Conservation (phyloP, 768 basidiomycete genomes). For the Lentinus brumalis region DNA sequence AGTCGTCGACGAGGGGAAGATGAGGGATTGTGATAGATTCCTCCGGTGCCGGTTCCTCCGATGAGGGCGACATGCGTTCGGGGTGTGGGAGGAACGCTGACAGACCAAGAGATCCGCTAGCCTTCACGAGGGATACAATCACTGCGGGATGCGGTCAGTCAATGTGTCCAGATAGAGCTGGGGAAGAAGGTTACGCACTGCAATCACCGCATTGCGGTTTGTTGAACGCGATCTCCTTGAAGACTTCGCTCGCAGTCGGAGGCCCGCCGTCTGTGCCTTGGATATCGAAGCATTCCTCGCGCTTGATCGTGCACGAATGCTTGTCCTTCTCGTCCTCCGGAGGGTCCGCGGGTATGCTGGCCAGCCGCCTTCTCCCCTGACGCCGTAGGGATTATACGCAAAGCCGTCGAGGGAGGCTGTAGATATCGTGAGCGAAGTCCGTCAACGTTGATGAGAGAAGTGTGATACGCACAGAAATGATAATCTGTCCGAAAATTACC, state of each 20-base stretch:
- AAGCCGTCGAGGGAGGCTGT: conserved; percentile 37
- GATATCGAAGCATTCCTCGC: conserved; percentile 28
- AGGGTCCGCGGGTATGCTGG: conserved; percentile 13
- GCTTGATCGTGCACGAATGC: conserved; percentile 21
- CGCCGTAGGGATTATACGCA: conserved; percentile 28
- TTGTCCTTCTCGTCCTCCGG: not conserved
- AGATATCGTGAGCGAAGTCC: not conserved
- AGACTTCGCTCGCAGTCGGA: conserved; percentile 28
- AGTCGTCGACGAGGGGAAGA: conserved; percentile 25
- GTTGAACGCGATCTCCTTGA: conserved; percentile 38
- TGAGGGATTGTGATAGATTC: conserved; percentile 15
- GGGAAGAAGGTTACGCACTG: conserved; percentile 12
- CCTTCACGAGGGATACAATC: conserved; percentile 33
- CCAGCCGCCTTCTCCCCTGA: conserved; percentile 15
- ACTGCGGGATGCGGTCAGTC: conserved; percentile 16
- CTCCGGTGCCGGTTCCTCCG: not conserved
- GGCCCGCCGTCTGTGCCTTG: conserved; percentile 15
- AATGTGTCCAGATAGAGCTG: not conserved
- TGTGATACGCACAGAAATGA: conserved; percentile 22
- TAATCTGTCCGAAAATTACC: conserved; percentile 20
- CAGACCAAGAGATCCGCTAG: conserved; percentile 36
- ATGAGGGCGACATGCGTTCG: conserved; percentile 5
- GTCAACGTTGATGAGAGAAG: not conserved
- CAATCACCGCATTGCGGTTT: conserved; percentile 40
- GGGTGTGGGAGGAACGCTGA: conserved; percentile 37